Evolutionary conservation across 345 rosid genomes (phyloP).

Genomic region (Acer yangbiense): DNA sequence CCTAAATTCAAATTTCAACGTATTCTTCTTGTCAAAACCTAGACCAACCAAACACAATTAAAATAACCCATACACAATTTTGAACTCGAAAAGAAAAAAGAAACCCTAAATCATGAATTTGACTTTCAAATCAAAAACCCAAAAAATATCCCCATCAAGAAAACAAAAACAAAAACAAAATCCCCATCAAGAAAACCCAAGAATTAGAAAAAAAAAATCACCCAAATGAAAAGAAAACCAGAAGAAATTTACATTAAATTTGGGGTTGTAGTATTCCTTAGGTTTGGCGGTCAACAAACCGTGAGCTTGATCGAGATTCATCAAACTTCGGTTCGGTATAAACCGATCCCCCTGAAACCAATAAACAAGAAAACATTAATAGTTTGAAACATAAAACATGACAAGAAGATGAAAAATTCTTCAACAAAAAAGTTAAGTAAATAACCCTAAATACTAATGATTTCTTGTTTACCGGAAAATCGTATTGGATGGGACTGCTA

Average conservation of each 20-base stretch:
- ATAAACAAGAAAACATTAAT: slow-evolving; percentile 6
- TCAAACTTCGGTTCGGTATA: slow-evolving; percentile 55
- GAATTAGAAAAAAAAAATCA: neutral
- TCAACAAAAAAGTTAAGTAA: neutral
- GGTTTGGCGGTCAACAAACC: slow-evolving; percentile 41
- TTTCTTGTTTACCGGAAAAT: slow-evolving; percentile 34
- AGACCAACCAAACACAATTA: neutral
- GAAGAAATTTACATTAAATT: slow-evolving; percentile 30
- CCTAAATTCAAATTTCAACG: neutral
- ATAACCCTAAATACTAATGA: neutral
- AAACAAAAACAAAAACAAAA: neutral
- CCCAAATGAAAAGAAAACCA: neutral
- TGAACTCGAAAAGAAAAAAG: neutral
- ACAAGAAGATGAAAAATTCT: neutral
- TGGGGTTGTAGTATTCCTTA: slow-evolving; percentile 18
- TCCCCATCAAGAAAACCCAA: neutral
- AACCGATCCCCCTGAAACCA: slow-evolving; percentile 49
- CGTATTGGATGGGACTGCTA: slow-evolving; percentile 30
- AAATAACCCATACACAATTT: neutral
- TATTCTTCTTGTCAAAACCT: neutral
- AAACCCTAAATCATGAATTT: neutral
- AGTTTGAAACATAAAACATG: neutral
- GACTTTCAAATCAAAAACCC: neutral
- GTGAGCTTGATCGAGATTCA: slow-evolving; percentile 64
- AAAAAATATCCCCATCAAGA: neutral